A percentile compares a stretch with the other conserved stretches of the same genome.
Conservation (phyloP, 768 basidiomycete genomes). For the Boletus bicolor region DNA sequence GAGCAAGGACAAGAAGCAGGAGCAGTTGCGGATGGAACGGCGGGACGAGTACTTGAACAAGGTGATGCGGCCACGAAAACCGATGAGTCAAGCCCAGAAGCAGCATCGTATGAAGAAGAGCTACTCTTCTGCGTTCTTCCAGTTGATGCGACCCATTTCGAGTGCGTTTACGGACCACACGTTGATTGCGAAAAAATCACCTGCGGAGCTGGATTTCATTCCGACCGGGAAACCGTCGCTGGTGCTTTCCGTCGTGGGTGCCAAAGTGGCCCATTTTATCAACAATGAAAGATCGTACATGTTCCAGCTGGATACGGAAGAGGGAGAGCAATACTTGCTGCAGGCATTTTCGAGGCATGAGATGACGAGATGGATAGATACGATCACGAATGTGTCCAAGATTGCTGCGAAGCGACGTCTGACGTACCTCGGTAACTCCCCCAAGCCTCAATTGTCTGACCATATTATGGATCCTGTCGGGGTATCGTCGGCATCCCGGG, state of each 20-base stretch:
- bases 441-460: constrained; percentile 72
- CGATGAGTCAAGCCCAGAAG: constrained; percentile 54
- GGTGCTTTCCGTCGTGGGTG: constrained; percentile 71
- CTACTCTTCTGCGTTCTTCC: constrained; percentile 77
- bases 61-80: constrained; percentile 61
- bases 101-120: constrained; percentile 86
- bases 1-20: constrained; percentile 71
- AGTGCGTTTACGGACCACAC: constrained; percentile 75
- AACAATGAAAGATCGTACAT: constrained; percentile 81
- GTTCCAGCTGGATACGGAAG: constrained; percentile 82
- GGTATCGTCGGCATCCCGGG: constrained; percentile 48
- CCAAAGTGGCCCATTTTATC: constrained; percentile 64
- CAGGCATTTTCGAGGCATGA: constrained; percentile 71
- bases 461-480: constrained; percentile 64
- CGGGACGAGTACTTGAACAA: constrained; percentile 73
- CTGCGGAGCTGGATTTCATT: constrained; percentile 72
- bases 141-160: constrained; percentile 86
- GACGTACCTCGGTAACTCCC: constrained; percentile 74
- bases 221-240: constrained; percentile 72
- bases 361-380: constrained; percentile 75
- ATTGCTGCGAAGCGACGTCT: constrained; percentile 72
- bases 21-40: constrained; percentile 68
- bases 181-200: constrained; percentile 48
- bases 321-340: constrained; percentile 78
- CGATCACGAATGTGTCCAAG: constrained; percentile 66